phyloP scores from a whole-genome alignment of 1,284 basidiomycete species.

The Hemileia vastatrix region DNA sequence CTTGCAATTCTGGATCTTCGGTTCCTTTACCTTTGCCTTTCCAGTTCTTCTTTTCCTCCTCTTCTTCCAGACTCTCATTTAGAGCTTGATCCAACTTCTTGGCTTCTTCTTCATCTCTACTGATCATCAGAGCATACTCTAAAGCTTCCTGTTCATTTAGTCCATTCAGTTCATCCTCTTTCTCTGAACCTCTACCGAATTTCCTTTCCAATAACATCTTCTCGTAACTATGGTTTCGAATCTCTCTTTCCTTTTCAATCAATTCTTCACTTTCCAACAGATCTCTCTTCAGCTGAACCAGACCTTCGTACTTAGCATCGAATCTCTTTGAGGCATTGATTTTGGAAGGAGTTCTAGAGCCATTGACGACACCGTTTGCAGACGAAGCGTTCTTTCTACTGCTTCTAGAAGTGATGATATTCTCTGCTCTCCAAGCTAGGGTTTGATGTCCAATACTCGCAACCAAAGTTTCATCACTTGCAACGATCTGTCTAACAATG shows the following conservation, averaged over 20 bases:
- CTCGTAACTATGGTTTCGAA: constrained; percentile 54
- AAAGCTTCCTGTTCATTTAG: constrained; percentile 66
- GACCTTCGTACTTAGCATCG: constrained; percentile 27
- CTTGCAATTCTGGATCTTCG: constrained; percentile 29
- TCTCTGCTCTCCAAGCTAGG: constrained; percentile 60
- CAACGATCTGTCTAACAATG: constrained; percentile 55
- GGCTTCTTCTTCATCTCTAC: constrained; percentile 60
- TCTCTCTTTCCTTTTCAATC: constrained; percentile 56
- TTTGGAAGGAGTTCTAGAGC: constrained; percentile 13
- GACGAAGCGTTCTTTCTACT: constrained; percentile 42
- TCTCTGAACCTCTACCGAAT: constrained; percentile 46
- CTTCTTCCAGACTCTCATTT: not conserved
- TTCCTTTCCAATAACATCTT: constrained; percentile 53
- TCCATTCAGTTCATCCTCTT: constrained; percentile 55
- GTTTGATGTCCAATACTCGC: constrained; percentile 57
- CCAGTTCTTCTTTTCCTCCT: not conserved
- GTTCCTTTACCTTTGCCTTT: constrained; percentile 15
- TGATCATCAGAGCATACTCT: constrained; percentile 74
- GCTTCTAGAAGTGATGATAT: constrained; percentile 39
- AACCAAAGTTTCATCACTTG: constrained; percentile 57
- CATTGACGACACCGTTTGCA: constrained; percentile 55
- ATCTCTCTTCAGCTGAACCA: constrained; percentile 36
- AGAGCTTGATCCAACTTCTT: constrained; percentile 22
- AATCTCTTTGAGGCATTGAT: no score
- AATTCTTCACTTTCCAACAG: constrained; percentile 30